Percentiles rank a stretch among this genome's conserved stretches.
Evolutionary conservation across 768 basidiomycete species (phyloP).

Genomic region (Leccinum subtestaceum): DNA sequence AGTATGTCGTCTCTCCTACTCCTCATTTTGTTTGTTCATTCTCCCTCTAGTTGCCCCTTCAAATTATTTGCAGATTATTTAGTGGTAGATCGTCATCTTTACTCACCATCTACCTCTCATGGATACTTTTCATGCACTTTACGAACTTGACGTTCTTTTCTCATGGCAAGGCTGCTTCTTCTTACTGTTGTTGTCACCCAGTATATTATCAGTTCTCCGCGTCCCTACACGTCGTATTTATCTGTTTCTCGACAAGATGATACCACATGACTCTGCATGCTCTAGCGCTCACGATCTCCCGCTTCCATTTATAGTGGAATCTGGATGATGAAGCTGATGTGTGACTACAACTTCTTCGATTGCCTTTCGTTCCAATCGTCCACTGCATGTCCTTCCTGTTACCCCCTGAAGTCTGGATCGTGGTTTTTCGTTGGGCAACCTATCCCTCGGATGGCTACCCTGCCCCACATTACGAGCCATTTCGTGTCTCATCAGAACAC

Average conservation of each 20-base stretch:
- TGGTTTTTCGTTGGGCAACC: constrained; percentile 48
- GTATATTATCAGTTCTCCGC: constrained; percentile 31
- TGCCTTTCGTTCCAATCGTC: background rate
- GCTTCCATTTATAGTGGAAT: background rate
- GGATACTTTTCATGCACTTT: constrained; percentile 27
- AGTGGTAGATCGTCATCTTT: constrained; percentile 30
- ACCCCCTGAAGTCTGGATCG: constrained; percentile 55
- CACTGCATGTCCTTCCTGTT: constrained; percentile 22
- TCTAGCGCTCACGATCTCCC: constrained; percentile 9
- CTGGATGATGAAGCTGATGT: background rate
- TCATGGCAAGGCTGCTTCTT: constrained; percentile 20
- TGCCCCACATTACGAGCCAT: constrained; percentile 43
- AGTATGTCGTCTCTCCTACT: constrained; percentile 50
- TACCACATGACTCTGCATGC: constrained; percentile 29
- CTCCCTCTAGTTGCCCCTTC: constrained; percentile 68
- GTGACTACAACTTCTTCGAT: constrained; percentile 3
- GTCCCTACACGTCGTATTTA: constrained; percentile 25
- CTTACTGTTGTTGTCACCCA: constrained; percentile 26
- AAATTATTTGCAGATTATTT: constrained; percentile 81
- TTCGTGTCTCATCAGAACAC: constrained; percentile 36
- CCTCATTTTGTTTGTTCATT: constrained; percentile 8
- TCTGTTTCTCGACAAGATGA: constrained; percentile 28
- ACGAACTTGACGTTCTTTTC: constrained; percentile 34
- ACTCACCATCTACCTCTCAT: constrained; percentile 14
- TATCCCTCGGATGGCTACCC: constrained; percentile 26